phyloP scores from a whole-genome alignment of 768 basidiomycete species.

The Pisolithus orientalis region DNA sequence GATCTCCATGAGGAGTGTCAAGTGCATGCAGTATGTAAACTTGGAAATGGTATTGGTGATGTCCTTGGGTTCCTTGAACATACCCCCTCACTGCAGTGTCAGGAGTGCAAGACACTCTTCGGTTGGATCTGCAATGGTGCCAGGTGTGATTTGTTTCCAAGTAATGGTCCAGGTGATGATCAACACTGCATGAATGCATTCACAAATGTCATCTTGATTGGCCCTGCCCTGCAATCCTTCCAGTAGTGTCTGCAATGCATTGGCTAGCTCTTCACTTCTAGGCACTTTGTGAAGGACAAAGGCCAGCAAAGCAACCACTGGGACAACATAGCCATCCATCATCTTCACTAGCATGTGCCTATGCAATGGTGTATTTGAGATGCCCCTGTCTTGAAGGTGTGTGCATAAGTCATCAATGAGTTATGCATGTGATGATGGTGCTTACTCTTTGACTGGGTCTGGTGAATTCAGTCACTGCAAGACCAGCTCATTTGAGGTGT shows the following conservation, averaged over 20 bases:
- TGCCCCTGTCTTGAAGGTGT: background rate
- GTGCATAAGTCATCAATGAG: background rate
- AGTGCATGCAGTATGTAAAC: conserved; percentile 3
- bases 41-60: conserved; percentile 1
- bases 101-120: background rate
- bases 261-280: too few species aligned
- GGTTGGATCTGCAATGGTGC: background rate
- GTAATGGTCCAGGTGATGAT: background rate
- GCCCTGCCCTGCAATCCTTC: too few species aligned
- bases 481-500: background rate
- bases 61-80: background rate
- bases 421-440: background rate
- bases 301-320: too few species aligned
- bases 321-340: too few species aligned
- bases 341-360: too few species aligned
- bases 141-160: background rate
- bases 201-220: background rate
- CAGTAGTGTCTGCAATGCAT: too few species aligned
- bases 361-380: background rate
- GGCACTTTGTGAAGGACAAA: too few species aligned
- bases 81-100: background rate
- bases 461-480: background rate
- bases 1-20: background rate
- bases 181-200: background rate
- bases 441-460: background rate